phyloP scores from a whole-genome alignment of 345 rosid genomes.

The Kernera saxatilis region DNA sequence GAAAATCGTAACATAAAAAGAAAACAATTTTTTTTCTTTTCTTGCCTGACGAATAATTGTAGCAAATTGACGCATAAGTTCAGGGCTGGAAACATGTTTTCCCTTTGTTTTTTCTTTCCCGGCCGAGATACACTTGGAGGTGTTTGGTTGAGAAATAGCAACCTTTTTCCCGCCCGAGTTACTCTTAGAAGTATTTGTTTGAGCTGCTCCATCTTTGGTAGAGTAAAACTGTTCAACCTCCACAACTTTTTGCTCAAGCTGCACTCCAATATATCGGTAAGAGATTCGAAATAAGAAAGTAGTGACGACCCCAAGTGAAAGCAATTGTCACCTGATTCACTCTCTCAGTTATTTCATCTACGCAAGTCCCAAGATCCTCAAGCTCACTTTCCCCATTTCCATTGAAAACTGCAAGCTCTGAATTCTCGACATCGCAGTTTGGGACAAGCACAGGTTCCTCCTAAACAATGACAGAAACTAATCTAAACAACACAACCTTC shows the following conservation, averaged over 20 bases:
- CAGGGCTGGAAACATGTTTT: slow-evolving; percentile 41
- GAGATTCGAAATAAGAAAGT: neutral
- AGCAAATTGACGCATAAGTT: slow-evolving; percentile 59
- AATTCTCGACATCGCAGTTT: slow-evolving; percentile 14
- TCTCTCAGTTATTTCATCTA: slow-evolving; percentile 42
- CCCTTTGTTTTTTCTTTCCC: slow-evolving; percentile 53
- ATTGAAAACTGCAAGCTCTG: slow-evolving; percentile 4
- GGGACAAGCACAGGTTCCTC: slow-evolving; percentile 24
- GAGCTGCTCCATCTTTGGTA: slow-evolving; percentile 33
- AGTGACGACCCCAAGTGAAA: neutral
- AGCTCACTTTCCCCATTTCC: slow-evolving; percentile 26
- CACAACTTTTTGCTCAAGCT: slow-evolving; percentile 59
- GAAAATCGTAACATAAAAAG: neutral
- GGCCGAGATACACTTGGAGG: slow-evolving; percentile 33
- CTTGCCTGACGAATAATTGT: slow-evolving; percentile 51
- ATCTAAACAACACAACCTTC: neutral
- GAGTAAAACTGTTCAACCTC: slow-evolving; percentile 55
- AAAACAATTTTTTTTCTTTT: neutral
- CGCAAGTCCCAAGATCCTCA: slow-evolving; percentile 30
- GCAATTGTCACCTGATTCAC: slow-evolving; percentile 38
- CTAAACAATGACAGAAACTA: slow-evolving; percentile 5
- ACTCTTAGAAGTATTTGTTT: slow-evolving; percentile 38
- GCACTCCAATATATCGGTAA: slow-evolving; percentile 22
- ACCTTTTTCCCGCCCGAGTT: slow-evolving; percentile 45
- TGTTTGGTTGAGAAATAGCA: slow-evolving; percentile 36